These are phyloP conservation scores for Citrus maxima DNA, from an alignment of 345 rosid species.

Conservation along the genomic window DNA sequence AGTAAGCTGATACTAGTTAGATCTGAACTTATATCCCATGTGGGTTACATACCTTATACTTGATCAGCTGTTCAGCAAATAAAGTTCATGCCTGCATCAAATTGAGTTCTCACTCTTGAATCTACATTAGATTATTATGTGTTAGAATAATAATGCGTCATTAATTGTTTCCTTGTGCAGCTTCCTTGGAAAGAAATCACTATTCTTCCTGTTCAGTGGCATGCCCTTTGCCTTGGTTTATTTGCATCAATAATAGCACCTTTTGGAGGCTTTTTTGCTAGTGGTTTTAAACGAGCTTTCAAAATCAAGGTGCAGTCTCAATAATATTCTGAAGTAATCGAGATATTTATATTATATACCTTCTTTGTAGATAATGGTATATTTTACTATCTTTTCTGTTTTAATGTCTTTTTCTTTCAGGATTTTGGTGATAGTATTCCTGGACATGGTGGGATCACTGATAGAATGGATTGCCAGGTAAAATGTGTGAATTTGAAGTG, in stretches of 20 bases:
- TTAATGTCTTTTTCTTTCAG: constrained; percentile 31
- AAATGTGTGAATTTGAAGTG: constrained; percentile 11
- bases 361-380: neutral
- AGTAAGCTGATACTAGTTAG: constrained; percentile 37
- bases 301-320: constrained; percentile 64
- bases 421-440: constrained; percentile 99
- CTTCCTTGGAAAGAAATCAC: constrained; percentile 87
- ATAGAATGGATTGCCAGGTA: constrained; percentile 98
- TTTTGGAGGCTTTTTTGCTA: constrained; percentile 97
- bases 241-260: constrained; percentile 99
- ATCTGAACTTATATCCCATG: neutral
- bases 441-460: constrained; percentile 99
- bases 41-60: neutral
- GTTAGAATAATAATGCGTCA: neutral
- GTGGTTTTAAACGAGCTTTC: constrained; percentile 97
- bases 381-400: neutral
- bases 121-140: neutral
- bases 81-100: neutral
- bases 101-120: neutral
- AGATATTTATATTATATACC: neutral
- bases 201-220: constrained; percentile 91
- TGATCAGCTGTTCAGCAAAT: neutral
- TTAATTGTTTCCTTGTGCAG: constrained; percentile 35
- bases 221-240: constrained; percentile 86
- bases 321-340: constrained; percentile 2